Evolutionary conservation across 345 rosid genomes (phyloP).

Genomic region (Populus ilicifolia): DNA sequence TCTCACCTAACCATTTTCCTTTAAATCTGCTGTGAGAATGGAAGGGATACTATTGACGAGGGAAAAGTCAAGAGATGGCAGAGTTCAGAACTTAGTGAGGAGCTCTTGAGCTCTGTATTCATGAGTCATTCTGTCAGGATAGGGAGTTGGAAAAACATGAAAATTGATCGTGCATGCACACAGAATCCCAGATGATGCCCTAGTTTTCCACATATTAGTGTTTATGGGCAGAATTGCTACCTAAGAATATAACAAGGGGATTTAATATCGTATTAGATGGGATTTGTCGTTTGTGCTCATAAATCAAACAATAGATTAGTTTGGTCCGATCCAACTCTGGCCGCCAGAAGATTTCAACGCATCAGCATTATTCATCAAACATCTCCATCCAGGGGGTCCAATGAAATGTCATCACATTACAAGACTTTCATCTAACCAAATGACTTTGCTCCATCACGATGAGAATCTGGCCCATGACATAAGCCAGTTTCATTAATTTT

Average conservation of each 20-base stretch:
- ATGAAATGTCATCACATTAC: neutral
- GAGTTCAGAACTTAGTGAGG: neutral
- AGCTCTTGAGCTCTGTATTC: neutral
- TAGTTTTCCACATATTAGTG: neutral
- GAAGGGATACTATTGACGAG: neutral
- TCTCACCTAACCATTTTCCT: too few species aligned
- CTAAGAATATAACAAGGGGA: neutral
- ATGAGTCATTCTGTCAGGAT: too few species aligned
- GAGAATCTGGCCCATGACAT: too few species aligned
- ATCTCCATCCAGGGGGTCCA: neutral
- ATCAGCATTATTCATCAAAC: neutral
- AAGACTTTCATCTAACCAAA: neutral
- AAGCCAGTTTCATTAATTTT: too few species aligned
- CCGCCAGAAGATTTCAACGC: neutral
- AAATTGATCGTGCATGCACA: neutral
- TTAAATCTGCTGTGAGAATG: neutral
- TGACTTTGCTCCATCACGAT: neutral
- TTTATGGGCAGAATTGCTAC: neutral
- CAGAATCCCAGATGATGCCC: neutral
- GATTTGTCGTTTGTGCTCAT: neutral
- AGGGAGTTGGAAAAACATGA: neutral
- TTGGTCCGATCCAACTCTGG: neutral
- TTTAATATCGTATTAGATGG: neutral
- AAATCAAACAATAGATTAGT: neutral
- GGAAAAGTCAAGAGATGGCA: neutral